phyloP scores from a whole-genome alignment of 495 filamentous ascomycete genomes.

The Cudoniella acicularis region DNA sequence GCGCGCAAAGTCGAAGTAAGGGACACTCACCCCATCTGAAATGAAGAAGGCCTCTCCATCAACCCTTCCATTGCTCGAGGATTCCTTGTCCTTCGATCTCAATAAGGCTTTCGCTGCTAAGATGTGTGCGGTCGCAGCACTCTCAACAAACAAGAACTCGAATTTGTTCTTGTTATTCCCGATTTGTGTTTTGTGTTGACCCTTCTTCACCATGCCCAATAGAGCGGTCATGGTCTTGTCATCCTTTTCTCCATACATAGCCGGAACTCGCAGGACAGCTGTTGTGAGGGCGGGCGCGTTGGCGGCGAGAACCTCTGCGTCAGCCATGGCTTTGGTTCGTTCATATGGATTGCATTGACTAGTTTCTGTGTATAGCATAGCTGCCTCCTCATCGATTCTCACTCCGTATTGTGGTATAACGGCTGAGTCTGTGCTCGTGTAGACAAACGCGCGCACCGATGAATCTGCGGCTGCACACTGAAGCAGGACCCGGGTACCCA shows the following conservation, averaged over 20 bases:
- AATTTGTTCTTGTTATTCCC: slow-evolving; percentile 83
- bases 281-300: slow-evolving; percentile 69
- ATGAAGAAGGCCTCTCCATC: slow-evolving; percentile 95
- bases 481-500: slow-evolving; percentile 74
- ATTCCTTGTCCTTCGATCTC: slow-evolving; percentile 39
- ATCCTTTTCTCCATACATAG: slow-evolving; percentile 87
- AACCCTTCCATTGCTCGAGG: slow-evolving; percentile 61
- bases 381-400: slow-evolving; percentile 9
- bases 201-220: slow-evolving; percentile 57
- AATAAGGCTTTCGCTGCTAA: slow-evolving; percentile 68
- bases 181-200: slow-evolving; percentile 73
- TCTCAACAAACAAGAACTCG: slow-evolving; percentile 76
- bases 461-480: slow-evolving; percentile 59
- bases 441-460: slow-evolving; percentile 80
- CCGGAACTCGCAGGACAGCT: slow-evolving; percentile 72
- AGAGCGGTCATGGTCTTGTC: slow-evolving; percentile 53
- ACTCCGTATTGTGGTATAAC: not conserved
- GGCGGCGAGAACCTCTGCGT: slow-evolving; percentile 74
- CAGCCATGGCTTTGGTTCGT: slow-evolving; percentile 69
- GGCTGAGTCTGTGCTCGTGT: slow-evolving; percentile 62
- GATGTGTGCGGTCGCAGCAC: slow-evolving; percentile 69
- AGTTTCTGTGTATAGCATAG: not conserved
- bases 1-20: slow-evolving; percentile 91
- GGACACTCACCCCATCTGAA: slow-evolving; percentile 83
- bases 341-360: not conserved